Conservation (phyloP, 257 asterid species). For the Plectranthus barbatus region DNA sequence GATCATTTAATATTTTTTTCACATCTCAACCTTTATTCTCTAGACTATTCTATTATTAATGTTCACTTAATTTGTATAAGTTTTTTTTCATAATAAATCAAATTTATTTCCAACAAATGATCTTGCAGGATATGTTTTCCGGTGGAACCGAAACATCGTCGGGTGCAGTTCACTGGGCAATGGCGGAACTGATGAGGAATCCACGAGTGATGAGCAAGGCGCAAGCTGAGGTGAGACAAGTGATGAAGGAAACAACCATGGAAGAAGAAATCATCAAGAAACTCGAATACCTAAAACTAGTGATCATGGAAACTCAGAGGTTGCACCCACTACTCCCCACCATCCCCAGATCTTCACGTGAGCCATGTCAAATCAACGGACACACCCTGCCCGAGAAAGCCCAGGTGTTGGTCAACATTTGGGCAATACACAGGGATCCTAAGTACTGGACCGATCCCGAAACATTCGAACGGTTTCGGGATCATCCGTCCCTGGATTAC, state of each 20-base stretch:
- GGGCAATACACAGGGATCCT: conserved; percentile 30
- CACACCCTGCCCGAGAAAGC: conserved; percentile 18
- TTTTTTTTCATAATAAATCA: no score
- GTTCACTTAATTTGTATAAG: no score
- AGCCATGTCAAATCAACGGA: not conserved
- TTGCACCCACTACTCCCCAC: conserved; percentile 3
- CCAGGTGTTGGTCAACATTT: conserved; percentile 16
- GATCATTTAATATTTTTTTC: no score
- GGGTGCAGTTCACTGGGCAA: not conserved
- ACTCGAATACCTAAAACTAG: conserved; percentile 1
- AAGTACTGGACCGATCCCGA: conserved; percentile 22
- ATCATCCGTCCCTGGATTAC: not conserved
- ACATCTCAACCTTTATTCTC: no score
- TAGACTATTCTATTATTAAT: no score
- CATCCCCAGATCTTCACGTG: not conserved
- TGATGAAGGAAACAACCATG: not conserved
- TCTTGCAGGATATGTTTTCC: not conserved
- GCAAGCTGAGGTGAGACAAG: not conserved
- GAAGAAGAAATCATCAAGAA: conserved; percentile 8
- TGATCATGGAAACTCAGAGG: conserved; percentile 5
- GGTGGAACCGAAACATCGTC: not conserved
- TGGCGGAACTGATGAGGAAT: not conserved
- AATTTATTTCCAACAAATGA: no score
- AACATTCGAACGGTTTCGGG: conserved; percentile 4
- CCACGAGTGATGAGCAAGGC: not conserved